Base-by-base conservation (phyloP, 2,329 filamentous ascomycete species). In the Diplocarpon mali region DNA sequence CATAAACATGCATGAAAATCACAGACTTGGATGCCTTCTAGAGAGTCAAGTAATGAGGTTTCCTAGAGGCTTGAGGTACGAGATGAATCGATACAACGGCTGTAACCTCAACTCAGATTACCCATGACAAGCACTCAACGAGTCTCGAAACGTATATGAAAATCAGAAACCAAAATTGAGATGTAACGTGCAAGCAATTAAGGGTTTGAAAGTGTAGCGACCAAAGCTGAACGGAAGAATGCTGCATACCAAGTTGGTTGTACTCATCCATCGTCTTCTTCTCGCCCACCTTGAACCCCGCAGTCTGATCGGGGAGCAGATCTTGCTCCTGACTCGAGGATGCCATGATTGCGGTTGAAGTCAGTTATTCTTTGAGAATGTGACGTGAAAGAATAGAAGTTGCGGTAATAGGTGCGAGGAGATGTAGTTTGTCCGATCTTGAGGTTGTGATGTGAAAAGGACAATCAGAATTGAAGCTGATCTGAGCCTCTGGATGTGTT, bases 221-320 rank as follows among this genome's bases (percentile, higher is more conserved):
- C 24, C 29, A 20, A 17, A 35, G 2, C 37, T 9, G 20, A 29
- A 16, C 5, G 24, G 29, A 20, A 9, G 29, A 35, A 30, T 14
- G 24, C 13, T 46, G 57, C 85, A 62, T 72, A 94, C 88, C 92
- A 69, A 98, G 83, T 66, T 95, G 75, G 63, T 90, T 76, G 69
- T 95, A 95, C 67, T 95, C 85, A 53, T 90, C 85, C 62, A 98
- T 75, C 58, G 86, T 93, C 78, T 96, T 95, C 82, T 95, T 95
- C 78, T 95, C 87, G 57, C 87, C 89, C 63, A 95, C 84, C 79
- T 93, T 95, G 82, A 95, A 96, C 64, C 90, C 90, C 69, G 89
- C 82, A 55, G 89, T 95, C 70, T 83, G 76, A 71, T 92, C 85
- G 53, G 87, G 83, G 66, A 84, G 73, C 56, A 90, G 78, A 61